Evolutionary conservation across 2,329 filamentous ascomycete genomes (phyloP), one percentile per base, ranked within the genome.

Genomic region (Sporothrix schenckii): DNA sequence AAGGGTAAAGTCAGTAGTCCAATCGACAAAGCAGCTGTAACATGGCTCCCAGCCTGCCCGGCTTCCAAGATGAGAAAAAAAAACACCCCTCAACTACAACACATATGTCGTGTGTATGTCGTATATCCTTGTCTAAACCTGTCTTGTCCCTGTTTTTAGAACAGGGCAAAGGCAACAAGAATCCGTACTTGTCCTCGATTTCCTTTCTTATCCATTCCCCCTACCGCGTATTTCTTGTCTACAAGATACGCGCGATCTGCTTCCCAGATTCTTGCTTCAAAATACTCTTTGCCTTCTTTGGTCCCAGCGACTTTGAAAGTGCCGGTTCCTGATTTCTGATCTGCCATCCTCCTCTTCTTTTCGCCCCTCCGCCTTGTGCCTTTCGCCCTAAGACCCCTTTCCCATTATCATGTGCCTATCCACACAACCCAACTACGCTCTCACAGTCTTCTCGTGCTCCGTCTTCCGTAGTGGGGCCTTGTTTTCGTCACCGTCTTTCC

Each of bases 401-500:
- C 56, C 56, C 34, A 61, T 44, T 44, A n/a, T 24, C 56, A 61
- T 61, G 56, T 61, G 56, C 34, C 27, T 19, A 54, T 10, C 52
- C 52, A 54, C 24, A n/a, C n/a, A 24, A 24, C 27, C 34, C 16
- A 34, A 34, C 34, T 34, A 34, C 34, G 34, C 7, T 34, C 34
- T 7, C 9, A 34, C 5, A 9, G 7, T 44, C 58, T 47, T 19
- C 21, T 24, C n/a, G 21, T 65, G 61, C 61, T 50, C 44, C 44
- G 58, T 61, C 19, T 24, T 44, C 58, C 54, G 58, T 61, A 16
- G 58, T 61, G 58, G 61, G 41, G 61, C 49, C 24, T 49, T 7
- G 30, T 49, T 27, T 27, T 47, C 19, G 63, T 66, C 63, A 30
- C 63, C 47, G 27, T 66, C 63, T 39, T 66, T 66, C 49, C 24